Conservation (phyloP, 495 filamentous ascomycete species). For the Annulohypoxylon maeteangense region DNA sequence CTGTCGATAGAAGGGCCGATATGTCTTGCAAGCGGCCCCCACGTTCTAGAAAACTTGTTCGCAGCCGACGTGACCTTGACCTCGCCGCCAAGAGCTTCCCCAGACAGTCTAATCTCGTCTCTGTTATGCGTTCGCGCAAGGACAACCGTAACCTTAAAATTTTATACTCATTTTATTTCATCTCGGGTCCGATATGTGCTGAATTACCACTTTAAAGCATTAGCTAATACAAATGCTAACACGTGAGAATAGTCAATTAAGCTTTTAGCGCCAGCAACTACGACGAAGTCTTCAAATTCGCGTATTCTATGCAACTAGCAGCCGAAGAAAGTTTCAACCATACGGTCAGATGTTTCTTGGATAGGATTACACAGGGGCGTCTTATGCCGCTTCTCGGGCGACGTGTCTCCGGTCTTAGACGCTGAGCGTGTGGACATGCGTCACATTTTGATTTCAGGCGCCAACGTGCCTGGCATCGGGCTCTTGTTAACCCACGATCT, state of each 20-base stretch:
- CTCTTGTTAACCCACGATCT: constrained; percentile 8
- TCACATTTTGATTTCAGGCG: constrained; percentile 32
- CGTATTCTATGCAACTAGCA: not conserved
- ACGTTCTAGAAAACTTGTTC: constrained; percentile 15
- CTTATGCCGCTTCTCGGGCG: constrained; percentile 11
- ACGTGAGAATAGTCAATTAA: not conserved
- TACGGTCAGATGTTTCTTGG: not conserved
- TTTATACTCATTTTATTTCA: not conserved
- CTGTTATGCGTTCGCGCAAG: constrained; percentile 3
- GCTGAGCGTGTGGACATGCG: constrained; percentile 18
- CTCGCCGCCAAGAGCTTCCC: constrained; percentile 15
- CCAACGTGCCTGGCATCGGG: constrained; percentile 6
- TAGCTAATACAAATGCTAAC: not conserved
- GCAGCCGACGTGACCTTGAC: not conserved
- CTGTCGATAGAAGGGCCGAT: constrained; percentile 23
- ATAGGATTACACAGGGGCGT: not conserved
- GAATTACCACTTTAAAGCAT: not conserved
- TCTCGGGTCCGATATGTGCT: not conserved
- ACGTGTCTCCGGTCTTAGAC: constrained; percentile 21
- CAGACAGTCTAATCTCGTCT: constrained; percentile 1
- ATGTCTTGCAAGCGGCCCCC: constrained; percentile 9
- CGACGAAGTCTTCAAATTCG: not conserved
- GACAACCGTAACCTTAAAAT: constrained; percentile 4
- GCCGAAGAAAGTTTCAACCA: not conserved
- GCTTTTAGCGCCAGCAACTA: not conserved